Evolutionary conservation across 345 rosid species (phyloP), one percentile per base, ranked within the genome.

Genomic region (Gossypium longicalyx): DNA sequence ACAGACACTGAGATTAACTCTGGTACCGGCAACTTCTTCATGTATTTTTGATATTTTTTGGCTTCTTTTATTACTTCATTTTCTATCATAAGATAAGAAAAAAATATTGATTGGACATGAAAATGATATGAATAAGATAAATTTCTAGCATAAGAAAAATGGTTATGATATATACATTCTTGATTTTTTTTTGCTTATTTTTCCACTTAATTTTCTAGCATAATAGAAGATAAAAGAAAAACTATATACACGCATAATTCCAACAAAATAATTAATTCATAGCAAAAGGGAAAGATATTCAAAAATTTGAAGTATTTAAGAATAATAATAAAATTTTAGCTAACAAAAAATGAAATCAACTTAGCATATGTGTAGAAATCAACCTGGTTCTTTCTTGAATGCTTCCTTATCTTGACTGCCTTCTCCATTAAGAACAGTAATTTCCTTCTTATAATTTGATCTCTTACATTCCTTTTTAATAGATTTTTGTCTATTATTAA

Each of bases 11-110:
- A 45, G 0, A 68, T 1, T 4, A 11, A 13, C 1, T 8, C 19
- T 0, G 82, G 76, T 1, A 78, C 16, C 7, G 65, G 38, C 0
- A 76, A 25, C 78, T 61, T n/a, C 57, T 80, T 72, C 79, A 80
- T 72, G 47, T 47, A 3, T 66, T 71, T 61, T 60, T 76, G 79
- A 60, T 67, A 80, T 1, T 15, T 67, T 34, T 52, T 69, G 43
- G 79, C 82, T 17, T 51, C 57, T 60, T 74, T 41, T 2, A 7
- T 20, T 75, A 53, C 19, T 59, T 22, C 17, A 59, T 15, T 23
- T 12, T 22, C 67, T 72, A 34, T 3, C 3, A 7, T 7, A n/a
- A 38, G 10, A 12, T 11, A 11, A 19, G 1, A 19, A 12, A 22
- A 20, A 20, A 56, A 45, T 45, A 45, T 45, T 45, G 12, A 45